Percentiles rank a stretch among this genome's conserved stretches.
Evolutionary conservation across 345 rosid species (phyloP).

Genomic region (Acer yangbiense): DNA sequence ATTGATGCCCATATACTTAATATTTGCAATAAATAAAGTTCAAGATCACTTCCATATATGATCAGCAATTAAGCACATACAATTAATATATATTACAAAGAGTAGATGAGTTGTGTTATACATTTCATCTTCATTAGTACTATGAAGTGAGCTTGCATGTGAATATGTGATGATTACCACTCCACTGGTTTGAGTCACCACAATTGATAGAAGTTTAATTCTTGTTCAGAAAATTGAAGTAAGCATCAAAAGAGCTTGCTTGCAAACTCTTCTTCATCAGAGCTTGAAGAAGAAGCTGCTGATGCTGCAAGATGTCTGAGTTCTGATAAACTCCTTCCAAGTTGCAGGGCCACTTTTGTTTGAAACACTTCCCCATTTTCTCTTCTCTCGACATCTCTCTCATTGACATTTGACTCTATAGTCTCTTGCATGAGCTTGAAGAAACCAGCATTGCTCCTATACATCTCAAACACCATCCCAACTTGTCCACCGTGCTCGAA

Average conservation of each 20-base stretch:
- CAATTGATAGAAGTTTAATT: no score
- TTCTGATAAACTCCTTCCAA: slow-evolving; percentile 55
- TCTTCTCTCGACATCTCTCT: slow-evolving; percentile 35
- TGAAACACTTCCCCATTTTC: slow-evolving; percentile 45
- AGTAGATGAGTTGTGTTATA: no score
- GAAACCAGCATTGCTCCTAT: slow-evolving; percentile 50
- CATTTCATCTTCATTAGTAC: no score
- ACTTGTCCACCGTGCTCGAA: slow-evolving; percentile 52
- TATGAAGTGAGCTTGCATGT: no score
- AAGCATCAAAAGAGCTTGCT: slow-evolving; percentile 48
- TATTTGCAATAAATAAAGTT: no score
- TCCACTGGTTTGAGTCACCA: no score
- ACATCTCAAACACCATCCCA: slow-evolving; percentile 66
- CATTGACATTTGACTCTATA: slow-evolving; percentile 38
- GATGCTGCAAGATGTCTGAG: slow-evolving; percentile 34
- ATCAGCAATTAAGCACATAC: no score
- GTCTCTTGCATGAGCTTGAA: slow-evolving; percentile 45
- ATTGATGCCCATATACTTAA: no score
- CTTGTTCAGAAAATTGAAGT: neutral
- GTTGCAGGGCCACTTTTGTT: slow-evolving; percentile 43
- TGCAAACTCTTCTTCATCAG: slow-evolving; percentile 39
- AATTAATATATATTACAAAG: no score
- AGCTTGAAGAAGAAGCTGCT: slow-evolving; percentile 17
- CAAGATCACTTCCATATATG: no score
- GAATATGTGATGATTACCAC: no score